phyloP scores from a whole-genome alignment of 805 yeast genomes.

The Candida maris region DNA sequence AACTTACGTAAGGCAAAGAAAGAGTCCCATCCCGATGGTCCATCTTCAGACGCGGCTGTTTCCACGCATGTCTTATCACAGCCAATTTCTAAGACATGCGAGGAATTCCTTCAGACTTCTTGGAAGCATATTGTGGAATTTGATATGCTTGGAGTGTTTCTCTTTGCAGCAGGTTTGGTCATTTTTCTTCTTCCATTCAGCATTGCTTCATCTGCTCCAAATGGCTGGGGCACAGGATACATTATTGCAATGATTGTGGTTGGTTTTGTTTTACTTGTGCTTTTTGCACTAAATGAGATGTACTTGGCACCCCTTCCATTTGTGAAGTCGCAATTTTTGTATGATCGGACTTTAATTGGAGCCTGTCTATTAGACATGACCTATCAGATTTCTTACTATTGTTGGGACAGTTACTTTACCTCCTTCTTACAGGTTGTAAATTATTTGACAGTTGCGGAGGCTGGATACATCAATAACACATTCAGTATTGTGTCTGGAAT shows the following conservation, averaged over 20 bases:
- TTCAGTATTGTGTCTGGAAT: slow-evolving; percentile 26
- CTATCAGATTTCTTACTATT: slow-evolving; percentile 20
- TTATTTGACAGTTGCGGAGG: slow-evolving; percentile 14
- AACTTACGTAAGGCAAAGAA: slow-evolving; percentile 29
- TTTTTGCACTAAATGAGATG: slow-evolving; percentile 35
- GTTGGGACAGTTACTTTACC: slow-evolving; percentile 24
- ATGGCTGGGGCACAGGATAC: slow-evolving; percentile 36
- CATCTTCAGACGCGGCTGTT: too few species aligned
- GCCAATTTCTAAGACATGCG: slow-evolving; percentile 14
- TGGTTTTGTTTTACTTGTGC: slow-evolving; percentile 36
- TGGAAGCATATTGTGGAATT: slow-evolving; percentile 30
- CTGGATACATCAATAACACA: slow-evolving; percentile 26
- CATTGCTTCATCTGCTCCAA: slow-evolving; percentile 28
- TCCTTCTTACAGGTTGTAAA: slow-evolving; percentile 22
- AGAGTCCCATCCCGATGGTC: too few species aligned
- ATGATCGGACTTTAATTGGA: slow-evolving; percentile 26
- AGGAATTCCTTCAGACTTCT: slow-evolving; percentile 17
- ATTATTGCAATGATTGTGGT: slow-evolving; percentile 42
- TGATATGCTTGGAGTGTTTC: slow-evolving; percentile 34
- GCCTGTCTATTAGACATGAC: slow-evolving; percentile 19
- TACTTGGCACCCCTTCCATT: slow-evolving; percentile 26
- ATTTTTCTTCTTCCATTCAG: slow-evolving; percentile 37
- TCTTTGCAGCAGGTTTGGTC: slow-evolving; percentile 33
- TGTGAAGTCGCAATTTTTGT: slow-evolving; percentile 25
- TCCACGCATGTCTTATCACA: too few species aligned